phyloP scores from a whole-genome alignment of 2,329 filamentous ascomycete genomes.

The Cercospora sesami region DNA sequence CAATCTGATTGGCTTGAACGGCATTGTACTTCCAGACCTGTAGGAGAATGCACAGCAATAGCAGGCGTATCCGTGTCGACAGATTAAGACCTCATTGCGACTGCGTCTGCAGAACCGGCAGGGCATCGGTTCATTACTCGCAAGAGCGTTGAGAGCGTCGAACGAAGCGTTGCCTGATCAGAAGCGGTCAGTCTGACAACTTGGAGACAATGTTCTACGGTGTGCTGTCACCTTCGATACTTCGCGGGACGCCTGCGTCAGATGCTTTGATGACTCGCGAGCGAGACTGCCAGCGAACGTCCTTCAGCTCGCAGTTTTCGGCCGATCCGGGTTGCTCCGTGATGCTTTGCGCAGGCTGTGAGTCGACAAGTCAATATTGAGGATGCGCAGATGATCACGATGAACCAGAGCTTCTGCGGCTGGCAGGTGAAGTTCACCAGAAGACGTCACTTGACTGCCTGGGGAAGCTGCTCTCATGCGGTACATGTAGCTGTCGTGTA shows the following conservation, averaged over 20 bases:
- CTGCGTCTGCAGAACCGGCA: neutral
- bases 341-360: neutral
- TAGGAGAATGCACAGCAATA: neutral
- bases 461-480: neutral
- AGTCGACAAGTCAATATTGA: neutral
- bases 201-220: neutral
- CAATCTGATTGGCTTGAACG: neutral
- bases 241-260: neutral
- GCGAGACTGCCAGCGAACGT: neutral
- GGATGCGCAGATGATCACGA: neutral
- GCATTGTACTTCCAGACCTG: neutral
- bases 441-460: neutral
- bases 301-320: neutral
- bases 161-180: neutral
- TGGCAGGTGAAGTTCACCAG: neutral
- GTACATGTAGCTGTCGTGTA: constrained; percentile 3
- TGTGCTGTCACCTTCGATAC: neutral
- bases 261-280: neutral
- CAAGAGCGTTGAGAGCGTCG: neutral
- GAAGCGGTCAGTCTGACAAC: neutral
- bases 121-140: neutral
- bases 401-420: neutral
- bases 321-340: neutral
- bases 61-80: neutral
- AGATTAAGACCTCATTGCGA: neutral